These are phyloP conservation scores for Gynostemma pentaphyllum DNA, from an alignment of 306 rosid genomes.

Conservation along the genomic window DNA sequence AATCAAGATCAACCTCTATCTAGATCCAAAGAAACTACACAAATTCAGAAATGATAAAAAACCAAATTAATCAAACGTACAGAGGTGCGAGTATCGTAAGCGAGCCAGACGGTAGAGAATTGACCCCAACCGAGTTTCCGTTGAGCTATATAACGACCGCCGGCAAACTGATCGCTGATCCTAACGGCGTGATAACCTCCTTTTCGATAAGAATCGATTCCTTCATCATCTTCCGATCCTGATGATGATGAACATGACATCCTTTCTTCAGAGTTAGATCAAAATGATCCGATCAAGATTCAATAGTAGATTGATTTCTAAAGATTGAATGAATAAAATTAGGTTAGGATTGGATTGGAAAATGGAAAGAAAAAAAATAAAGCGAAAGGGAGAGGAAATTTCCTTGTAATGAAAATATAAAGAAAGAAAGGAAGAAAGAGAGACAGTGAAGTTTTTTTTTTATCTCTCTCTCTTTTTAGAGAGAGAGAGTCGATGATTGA, in stretches of 20 bases:
- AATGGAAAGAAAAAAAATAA: too few relatives aligned
- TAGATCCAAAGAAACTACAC: slow-evolving; percentile 1
- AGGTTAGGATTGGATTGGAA: not conserved
- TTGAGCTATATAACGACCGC: slow-evolving; percentile 86
- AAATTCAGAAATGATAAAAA: not conserved
- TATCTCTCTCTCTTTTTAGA: not conserved
- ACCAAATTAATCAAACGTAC: slow-evolving; percentile 25
- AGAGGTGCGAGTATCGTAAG: slow-evolving; percentile 58
- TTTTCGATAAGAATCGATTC: slow-evolving; percentile 77
- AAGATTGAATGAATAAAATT: not conserved
- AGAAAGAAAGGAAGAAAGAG: too few relatives aligned
- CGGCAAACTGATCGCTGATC: slow-evolving; percentile 74
- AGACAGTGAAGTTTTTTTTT: not conserved
- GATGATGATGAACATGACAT: slow-evolving; percentile 95
- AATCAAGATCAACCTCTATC: not conserved
- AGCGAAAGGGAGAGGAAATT: slow-evolving; percentile 1
- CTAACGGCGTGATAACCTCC: slow-evolving; percentile 97
- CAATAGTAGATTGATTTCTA: not conserved
- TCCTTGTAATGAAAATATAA: slow-evolving; percentile 1
- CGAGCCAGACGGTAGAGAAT: slow-evolving; percentile 98
- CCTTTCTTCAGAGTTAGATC: not conserved
- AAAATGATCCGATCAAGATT: not conserved
- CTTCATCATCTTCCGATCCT: slow-evolving; percentile 90
- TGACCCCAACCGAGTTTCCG: slow-evolving; percentile 96
- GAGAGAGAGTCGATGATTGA: not conserved